Conservation (phyloP, 1,284 basidiomycete species). For the Rhizoctonia solani region DNA sequence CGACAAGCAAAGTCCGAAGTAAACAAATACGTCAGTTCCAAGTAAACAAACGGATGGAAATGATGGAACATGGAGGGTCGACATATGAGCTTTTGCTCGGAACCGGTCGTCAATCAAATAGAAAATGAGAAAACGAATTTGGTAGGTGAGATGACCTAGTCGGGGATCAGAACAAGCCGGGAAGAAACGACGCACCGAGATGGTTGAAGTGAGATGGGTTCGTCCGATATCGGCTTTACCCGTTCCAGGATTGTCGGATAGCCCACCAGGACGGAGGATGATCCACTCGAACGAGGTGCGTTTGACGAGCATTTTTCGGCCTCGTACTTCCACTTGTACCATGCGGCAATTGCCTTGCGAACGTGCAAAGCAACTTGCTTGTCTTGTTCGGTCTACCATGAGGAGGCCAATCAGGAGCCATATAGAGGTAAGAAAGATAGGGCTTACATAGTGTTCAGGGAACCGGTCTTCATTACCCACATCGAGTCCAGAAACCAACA, state of each 20-base stretch:
- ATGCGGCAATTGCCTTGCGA: constrained; percentile 52
- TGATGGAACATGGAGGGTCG: too few relatives aligned
- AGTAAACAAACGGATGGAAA: too few relatives aligned
- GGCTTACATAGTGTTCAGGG: constrained; percentile 61
- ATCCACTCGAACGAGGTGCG: constrained; percentile 68
- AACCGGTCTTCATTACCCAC: constrained; percentile 57
- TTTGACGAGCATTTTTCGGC: constrained; percentile 68
- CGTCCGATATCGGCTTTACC: constrained; percentile 60
- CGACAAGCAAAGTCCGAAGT: background rate
- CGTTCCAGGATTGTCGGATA: constrained; percentile 59
- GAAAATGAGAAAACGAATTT: too few relatives aligned
- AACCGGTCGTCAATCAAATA: too few relatives aligned
- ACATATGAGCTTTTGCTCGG: too few relatives aligned
- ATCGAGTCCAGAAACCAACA: constrained; percentile 71
- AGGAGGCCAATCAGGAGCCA: constrained; percentile 29
- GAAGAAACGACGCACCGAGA: constrained; percentile 51
- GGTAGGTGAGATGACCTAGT: background rate
- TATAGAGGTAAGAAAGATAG: background rate
- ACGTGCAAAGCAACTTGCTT: constrained; percentile 52
- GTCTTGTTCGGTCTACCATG: constrained; percentile 57
- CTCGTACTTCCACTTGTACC: constrained; percentile 68
- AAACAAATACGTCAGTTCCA: too few relatives aligned
- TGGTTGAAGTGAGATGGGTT: constrained; percentile 55
- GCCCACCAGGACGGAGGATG: constrained; percentile 66
- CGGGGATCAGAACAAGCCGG: background rate